Evolutionary conservation across 495 filamentous ascomycete genomes (phyloP).

Genomic region (Trypethelium eluteriae): DNA sequence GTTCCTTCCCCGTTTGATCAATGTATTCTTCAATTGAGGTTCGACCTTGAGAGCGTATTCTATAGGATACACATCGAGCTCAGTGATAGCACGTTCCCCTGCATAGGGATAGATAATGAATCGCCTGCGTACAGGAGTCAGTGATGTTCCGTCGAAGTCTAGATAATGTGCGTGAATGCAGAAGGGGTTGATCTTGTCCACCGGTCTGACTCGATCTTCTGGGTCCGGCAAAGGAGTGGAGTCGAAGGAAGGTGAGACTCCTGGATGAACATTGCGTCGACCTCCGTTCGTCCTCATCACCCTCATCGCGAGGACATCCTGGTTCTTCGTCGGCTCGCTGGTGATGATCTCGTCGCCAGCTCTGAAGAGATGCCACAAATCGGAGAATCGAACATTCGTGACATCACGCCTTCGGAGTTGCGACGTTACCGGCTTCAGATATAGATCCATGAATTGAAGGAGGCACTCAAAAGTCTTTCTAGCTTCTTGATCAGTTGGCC

Average conservation of each 20-base stretch:
- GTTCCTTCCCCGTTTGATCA: background rate
- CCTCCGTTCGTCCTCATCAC: slow-evolving; percentile 12
- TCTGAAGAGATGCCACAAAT: slow-evolving; percentile 15
- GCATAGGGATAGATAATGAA: slow-evolving; percentile 11
- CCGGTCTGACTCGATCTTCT: background rate
- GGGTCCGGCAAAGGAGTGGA: background rate
- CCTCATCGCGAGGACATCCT: background rate
- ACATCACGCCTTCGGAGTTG: background rate
- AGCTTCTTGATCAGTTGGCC: background rate
- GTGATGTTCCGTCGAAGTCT: slow-evolving; percentile 8
- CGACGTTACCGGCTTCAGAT: background rate
- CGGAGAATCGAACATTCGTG: slow-evolving; percentile 1
- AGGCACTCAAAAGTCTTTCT: background rate
- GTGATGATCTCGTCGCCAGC: slow-evolving; percentile 11
- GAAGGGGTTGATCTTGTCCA: slow-evolving; percentile 14
- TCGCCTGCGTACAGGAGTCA: slow-evolving; percentile 5
- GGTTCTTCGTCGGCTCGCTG: background rate
- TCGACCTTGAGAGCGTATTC: background rate
- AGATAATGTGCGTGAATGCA: slow-evolving; percentile 13
- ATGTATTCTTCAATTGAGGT: background rate
- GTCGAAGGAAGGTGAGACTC: background rate
- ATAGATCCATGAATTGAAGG: background rate
- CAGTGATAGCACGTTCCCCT: slow-evolving; percentile 10
- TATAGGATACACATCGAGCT: slow-evolving; percentile 9
- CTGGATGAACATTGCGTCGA: slow-evolving; percentile 10